Conservation (phyloP, 2,329 filamentous ascomycete genomes). For the Claviceps pusilla region DNA sequence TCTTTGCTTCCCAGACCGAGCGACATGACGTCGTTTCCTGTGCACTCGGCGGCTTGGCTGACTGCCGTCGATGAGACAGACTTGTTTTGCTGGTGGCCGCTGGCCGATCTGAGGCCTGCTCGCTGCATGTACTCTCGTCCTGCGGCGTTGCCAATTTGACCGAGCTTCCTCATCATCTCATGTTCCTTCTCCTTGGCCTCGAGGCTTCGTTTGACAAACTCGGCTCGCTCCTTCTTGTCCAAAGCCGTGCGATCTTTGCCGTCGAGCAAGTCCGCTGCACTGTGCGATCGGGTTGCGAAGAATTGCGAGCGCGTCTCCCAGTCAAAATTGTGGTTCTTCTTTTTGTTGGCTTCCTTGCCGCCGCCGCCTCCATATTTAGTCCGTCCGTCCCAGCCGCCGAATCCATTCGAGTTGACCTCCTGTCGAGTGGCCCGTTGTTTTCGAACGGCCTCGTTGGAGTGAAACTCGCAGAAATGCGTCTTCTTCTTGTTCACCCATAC, state of each 20-base stretch:
- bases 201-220: constrained; percentile 49
- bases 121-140: constrained; percentile 56
- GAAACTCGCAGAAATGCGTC: constrained; percentile 85
- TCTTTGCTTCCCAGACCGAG: constrained; percentile 20
- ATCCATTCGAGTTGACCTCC: constrained; percentile 62
- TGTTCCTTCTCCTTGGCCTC: constrained; percentile 56
- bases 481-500: constrained; percentile 79
- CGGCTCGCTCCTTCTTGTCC: constrained; percentile 46
- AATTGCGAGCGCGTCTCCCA: constrained; percentile 41
- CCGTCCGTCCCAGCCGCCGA: constrained; percentile 19
- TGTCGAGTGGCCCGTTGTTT: constrained; percentile 52
- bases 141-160: constrained; percentile 46
- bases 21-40: constrained; percentile 27
- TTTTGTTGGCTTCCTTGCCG: constrained; percentile 10
- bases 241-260: constrained; percentile 42
- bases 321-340: constrained; percentile 34
- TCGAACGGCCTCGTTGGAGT: constrained; percentile 67
- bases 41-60: constrained; percentile 15
- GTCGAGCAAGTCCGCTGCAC: constrained; percentile 49
- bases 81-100: neutral
- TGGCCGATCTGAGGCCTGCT: constrained; percentile 11
- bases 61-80: constrained; percentile 2
- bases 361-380: constrained; percentile 11
- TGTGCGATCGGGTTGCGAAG: constrained; percentile 36
- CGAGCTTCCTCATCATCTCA: constrained; percentile 54